Evolutionary conservation across 1,139 yeast species (phyloP).

Genomic region (Nakaseomyces nivariensis): DNA sequence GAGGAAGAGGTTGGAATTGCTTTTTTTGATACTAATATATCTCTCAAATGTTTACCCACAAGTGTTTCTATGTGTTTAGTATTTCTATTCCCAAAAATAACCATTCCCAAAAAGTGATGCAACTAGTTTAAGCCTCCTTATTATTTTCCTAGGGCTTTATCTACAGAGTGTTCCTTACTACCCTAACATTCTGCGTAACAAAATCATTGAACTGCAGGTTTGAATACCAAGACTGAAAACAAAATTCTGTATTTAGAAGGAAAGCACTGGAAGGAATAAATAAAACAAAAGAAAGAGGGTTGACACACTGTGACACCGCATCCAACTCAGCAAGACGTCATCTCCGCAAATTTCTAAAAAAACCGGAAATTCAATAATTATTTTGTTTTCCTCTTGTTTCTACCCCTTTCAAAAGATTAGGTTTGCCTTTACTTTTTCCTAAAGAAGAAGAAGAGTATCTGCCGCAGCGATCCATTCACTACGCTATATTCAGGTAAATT

Average conservation of each 20-base stretch:
- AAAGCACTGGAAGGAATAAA: background rate
- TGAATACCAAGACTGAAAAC: background rate
- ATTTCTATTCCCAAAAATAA: background rate
- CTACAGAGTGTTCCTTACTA: too few relatives aligned
- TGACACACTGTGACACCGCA: constrained; percentile 1
- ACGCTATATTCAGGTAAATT: background rate
- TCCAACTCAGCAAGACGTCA: background rate
- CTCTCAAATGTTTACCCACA: too few relatives aligned
- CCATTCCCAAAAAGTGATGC: background rate
- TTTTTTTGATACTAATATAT: too few relatives aligned
- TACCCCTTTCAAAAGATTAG: background rate
- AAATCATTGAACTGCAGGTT: background rate
- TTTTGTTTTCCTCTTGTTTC: too few relatives aligned
- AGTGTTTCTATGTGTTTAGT: too few relatives aligned
- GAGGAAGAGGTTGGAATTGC: too few relatives aligned
- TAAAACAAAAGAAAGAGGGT: background rate
- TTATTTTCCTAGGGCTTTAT: background rate
- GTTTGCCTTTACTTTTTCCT: background rate
- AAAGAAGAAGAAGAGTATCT: background rate
- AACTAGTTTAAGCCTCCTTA: background rate
- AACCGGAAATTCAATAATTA: background rate
- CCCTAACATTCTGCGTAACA: too few relatives aligned
- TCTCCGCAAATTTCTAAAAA: background rate
- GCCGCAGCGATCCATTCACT: background rate
- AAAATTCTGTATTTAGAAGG: background rate